Base-by-base conservation (phyloP, 768 basidiomycete genomes). In the Gymnopilus junonius region DNA sequence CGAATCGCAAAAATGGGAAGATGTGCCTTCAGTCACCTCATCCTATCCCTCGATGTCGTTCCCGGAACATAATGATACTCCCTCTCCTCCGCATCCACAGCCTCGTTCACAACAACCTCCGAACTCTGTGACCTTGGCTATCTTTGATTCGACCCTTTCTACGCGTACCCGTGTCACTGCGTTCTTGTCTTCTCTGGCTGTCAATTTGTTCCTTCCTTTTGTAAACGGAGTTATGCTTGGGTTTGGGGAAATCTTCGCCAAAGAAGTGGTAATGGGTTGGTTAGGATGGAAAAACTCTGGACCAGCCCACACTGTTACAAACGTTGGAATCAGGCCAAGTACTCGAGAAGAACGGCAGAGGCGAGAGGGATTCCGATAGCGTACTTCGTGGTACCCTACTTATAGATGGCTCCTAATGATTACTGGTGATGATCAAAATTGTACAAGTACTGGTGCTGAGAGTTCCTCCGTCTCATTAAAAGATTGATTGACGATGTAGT, bases 141-240 rank as follows among this genome's bases (percentile, higher is more conserved):
- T 94, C 50, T 92, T 92, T 75, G 89, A 93, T 75, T 72, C 81
- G 23, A 79, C 86, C 31, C 80, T 94, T 51, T 86, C 90, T 37
- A 80, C 80, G 54, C 85, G 85, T 65, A 89, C 91, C 32, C 88
- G 93, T 55, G 70, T 86, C 48, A 85, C 83, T 40, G 91, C 93
- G 8, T 73, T 93, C 55, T 75, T 89, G 58, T 88, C 92, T 15
- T 87, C 91, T 23, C 73, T 95, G 65, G 90, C 91, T 27, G 92
- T 97, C 73, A 96, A 97, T 73, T 73, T 97, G 64, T 72, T 92
- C 0, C 82, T 97, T 39, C 94, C 94, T 0, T 97, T 97, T 74
- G 84, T 97, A 8, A 97, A 96, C 66, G 95, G 94, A 20, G 92
- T 97, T 61, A 97, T 97, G 94, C 86, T 95, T 55, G 94, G 94